A percentile compares a stretch with the other conserved stretches of the same genome.
These are phyloP conservation scores for Castanea sativa DNA, from an alignment of 306 rosid genomes.

Conservation along the genomic window DNA sequence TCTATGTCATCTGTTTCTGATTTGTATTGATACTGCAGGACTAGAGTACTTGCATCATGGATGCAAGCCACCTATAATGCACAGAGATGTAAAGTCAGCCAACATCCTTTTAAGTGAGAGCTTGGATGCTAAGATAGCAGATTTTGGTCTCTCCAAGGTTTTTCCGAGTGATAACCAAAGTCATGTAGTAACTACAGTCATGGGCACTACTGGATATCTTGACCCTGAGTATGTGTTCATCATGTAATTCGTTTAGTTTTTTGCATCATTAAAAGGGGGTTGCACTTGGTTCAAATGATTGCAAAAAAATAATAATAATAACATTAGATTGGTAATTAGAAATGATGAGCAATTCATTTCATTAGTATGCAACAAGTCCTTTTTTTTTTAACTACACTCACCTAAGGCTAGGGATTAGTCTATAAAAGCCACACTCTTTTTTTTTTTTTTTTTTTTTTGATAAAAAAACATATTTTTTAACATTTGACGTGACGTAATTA, in stretches of 20 bases:
- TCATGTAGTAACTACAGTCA: constrained; percentile 19
- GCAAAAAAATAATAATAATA: too few relatives aligned
- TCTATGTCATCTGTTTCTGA: not conserved
- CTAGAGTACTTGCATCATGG: constrained; percentile 72
- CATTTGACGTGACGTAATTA: not conserved
- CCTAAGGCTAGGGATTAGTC: too few relatives aligned
- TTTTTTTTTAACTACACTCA: not conserved
- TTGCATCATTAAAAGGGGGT: not conserved
- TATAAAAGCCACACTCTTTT: not conserved
- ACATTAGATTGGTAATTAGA: not conserved
- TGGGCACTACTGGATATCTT: constrained; percentile 77
- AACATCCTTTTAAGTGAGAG: constrained; percentile 63
- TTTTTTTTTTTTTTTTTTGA: too few relatives aligned
- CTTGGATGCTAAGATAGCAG: constrained; percentile 70
- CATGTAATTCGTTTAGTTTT: not conserved
- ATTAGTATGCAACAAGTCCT: not conserved
- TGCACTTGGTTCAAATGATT: too few relatives aligned
- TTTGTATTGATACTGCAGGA: constrained; percentile 33
- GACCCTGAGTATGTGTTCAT: constrained; percentile 58
- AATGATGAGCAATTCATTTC: not conserved
- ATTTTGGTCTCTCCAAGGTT: constrained; percentile 64
- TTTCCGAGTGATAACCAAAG: constrained; percentile 33
- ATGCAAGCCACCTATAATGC: constrained; percentile 68
- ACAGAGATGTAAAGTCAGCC: constrained; percentile 67
- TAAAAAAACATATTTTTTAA: not conserved